Percentiles rank a stretch among this genome's conserved stretches.
Conservation (phyloP, 2,329 filamentous ascomycete species). For the Colletotrichum sp. region DNA sequence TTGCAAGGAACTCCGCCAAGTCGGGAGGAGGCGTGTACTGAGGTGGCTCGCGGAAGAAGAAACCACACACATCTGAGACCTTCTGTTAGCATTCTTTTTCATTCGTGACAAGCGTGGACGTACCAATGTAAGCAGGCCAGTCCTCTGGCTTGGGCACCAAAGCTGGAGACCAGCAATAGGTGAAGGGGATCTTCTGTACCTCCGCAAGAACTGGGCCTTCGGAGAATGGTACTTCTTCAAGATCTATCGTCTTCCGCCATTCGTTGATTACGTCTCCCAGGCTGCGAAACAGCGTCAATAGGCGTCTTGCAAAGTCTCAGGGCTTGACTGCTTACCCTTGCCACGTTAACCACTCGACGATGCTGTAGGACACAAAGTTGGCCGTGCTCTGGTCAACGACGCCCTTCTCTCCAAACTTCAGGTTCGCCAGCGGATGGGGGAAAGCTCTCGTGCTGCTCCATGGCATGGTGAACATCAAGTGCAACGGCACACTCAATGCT, state of each 20-base stretch:
- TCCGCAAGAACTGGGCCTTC: slow-evolving; percentile 74
- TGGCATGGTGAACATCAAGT: slow-evolving; percentile 68
- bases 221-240: slow-evolving; percentile 72
- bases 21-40: slow-evolving; percentile 53
- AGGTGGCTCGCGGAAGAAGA: slow-evolving; percentile 25
- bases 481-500: slow-evolving; percentile 46
- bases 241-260: slow-evolving; percentile 68
- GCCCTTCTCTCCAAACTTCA: slow-evolving; percentile 63
- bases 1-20: slow-evolving; percentile 58
- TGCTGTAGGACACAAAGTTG: slow-evolving; percentile 73
- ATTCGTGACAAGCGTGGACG: neutral
- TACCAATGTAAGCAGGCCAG: slow-evolving; percentile 66
- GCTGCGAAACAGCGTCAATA: no score
- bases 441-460: slow-evolving; percentile 77
- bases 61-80: slow-evolving; percentile 24
- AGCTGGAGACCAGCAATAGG: slow-evolving; percentile 79
- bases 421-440: slow-evolving; percentile 75
- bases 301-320: no score
- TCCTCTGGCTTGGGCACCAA: slow-evolving; percentile 70
- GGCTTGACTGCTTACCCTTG: slow-evolving; percentile 52
- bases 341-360: slow-evolving; percentile 81
- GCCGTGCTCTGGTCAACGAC: slow-evolving; percentile 56
- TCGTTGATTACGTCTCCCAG: slow-evolving; percentile 78
- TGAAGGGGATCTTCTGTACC: slow-evolving; percentile 72
- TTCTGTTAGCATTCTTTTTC: neutral